A percentile compares a stretch with the other conserved stretches of the same genome.
These are phyloP conservation scores for Rhodotorula sp. DNA, from an alignment of 1,284 basidiomycete species.

Conservation along the genomic window DNA sequence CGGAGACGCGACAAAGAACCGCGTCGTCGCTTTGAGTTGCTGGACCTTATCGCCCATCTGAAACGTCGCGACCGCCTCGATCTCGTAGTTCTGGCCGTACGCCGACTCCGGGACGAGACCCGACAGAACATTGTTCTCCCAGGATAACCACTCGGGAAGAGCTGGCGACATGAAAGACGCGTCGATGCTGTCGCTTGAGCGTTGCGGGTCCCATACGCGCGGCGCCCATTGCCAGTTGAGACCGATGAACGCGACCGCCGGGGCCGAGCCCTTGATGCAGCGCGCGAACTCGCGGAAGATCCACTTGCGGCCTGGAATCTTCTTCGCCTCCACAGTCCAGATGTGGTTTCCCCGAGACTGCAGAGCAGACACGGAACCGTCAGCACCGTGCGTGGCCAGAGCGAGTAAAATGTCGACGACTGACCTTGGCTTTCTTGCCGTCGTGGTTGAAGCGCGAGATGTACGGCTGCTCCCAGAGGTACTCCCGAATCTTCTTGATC, in stretches of 20 bases:
- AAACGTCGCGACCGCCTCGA: conserved; percentile 34
- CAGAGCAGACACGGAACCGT: neutral
- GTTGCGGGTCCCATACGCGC: conserved; percentile 94
- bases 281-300: conserved; percentile 87
- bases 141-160: conserved; percentile 50
- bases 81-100: conserved; percentile 26
- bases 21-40: conserved; percentile 23
- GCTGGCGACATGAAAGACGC: conserved; percentile 49
- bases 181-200: conserved; percentile 45
- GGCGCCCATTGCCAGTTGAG: conserved; percentile 89
- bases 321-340: conserved; percentile 97
- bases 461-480: conserved; percentile 86
- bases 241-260: conserved; percentile 71
- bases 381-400: neutral
- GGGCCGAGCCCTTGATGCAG: conserved; percentile 75
- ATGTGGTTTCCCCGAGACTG: conserved; percentile 96
- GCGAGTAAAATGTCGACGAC: neutral
- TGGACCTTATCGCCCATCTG: conserved; percentile 29
- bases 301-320: conserved; percentile 72
- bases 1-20: conserved; percentile 30
- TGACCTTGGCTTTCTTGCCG: conserved; percentile 89
- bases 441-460: conserved; percentile 99
- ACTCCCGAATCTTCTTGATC: conserved; percentile 81
- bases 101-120: conserved; percentile 30
- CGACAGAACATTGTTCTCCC: conserved; percentile 47